Percentiles rank a stretch among this genome's conserved stretches.
Evolutionary conservation across 2,329 filamentous ascomycete species (phyloP).

Genomic region (Dactylellina parvicollis): DNA sequence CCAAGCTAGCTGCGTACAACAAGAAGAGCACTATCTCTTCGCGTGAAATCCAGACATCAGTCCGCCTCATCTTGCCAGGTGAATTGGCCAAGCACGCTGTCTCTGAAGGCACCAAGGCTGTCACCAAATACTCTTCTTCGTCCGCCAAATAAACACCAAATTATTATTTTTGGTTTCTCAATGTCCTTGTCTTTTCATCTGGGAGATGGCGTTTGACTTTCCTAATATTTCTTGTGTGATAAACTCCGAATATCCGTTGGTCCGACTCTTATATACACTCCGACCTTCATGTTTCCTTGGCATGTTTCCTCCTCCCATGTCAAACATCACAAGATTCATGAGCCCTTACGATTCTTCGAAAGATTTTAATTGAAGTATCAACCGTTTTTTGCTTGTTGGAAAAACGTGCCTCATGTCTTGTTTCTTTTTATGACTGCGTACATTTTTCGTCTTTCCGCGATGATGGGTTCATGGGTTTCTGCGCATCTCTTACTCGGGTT

Average conservation of each 20-base stretch:
- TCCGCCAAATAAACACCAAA: conserved; percentile 84
- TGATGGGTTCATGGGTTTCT: conserved; percentile 54
- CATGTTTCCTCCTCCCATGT: conserved; percentile 44
- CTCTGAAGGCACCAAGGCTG: conserved; percentile 99
- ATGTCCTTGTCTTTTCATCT: conserved; percentile 67
- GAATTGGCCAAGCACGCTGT: conserved; percentile 99
- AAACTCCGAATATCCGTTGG: conserved; percentile 53
- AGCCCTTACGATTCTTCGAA: conserved; percentile 45
- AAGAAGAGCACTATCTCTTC: conserved; percentile 99
- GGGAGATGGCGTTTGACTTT: conserved; percentile 62
- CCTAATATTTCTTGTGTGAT: conserved; percentile 51
- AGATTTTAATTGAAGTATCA: conserved; percentile 48
- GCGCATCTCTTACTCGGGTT: conserved; percentile 48
- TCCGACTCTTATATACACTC: conserved; percentile 36
- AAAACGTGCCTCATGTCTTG: conserved; percentile 47
- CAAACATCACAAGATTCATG: conserved; percentile 48
- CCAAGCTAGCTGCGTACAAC: conserved; percentile 99
- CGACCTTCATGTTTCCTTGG: conserved; percentile 23
- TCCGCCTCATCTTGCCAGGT: conserved; percentile 95
- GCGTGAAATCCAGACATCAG: conserved; percentile 98
- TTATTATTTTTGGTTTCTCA: conserved; percentile 64
- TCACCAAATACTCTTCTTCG: conserved; percentile 97
- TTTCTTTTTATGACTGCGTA: conserved; percentile 52
- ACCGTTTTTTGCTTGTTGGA: conserved; percentile 21
- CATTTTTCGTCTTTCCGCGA: conserved; percentile 47